Conservation (phyloP, 768 basidiomycete species). For the Pleurotus tuoliensis region DNA sequence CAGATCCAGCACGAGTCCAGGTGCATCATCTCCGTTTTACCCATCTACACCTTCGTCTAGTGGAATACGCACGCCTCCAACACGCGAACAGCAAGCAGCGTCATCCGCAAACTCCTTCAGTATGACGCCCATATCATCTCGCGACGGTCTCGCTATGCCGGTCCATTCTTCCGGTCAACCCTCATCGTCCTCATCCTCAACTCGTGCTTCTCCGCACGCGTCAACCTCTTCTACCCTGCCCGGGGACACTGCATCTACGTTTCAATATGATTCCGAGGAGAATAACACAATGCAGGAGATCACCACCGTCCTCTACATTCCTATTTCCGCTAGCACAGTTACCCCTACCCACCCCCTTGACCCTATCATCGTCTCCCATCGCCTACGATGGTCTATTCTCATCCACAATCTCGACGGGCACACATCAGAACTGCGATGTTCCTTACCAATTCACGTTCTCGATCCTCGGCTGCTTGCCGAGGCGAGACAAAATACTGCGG, state of each 20-base stretch:
- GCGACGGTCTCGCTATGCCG: not conserved
- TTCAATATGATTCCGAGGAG: not conserved
- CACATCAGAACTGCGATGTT: conserved; percentile 91
- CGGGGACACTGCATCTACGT: not conserved
- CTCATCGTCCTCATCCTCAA: conserved; percentile 3
- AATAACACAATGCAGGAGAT: conserved; percentile 36
- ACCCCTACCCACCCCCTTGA: conserved; percentile 74
- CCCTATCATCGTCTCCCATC: conserved; percentile 74
- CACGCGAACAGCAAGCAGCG: not conserved
- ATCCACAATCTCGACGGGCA: conserved; percentile 89
- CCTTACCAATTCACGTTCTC: conserved; percentile 83
- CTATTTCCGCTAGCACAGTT: conserved; percentile 47
- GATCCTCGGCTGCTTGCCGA: conserved; percentile 71
- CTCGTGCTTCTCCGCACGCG: not conserved
- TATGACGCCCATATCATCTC: conserved; percentile 4
- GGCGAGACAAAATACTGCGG: conserved; percentile 66
- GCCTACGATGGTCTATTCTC: conserved; percentile 75
- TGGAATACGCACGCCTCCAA: conserved; percentile 1
- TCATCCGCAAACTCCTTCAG: not conserved
- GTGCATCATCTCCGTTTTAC: not conserved
- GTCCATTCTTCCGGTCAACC: conserved; percentile 3
- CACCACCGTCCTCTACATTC: conserved; percentile 56
- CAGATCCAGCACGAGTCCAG: not conserved
- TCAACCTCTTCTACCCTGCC: not conserved
- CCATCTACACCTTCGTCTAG: not conserved